Conservation (phyloP, 192 early-diverging fungal species). For the Neocallimastix lanati region DNA sequence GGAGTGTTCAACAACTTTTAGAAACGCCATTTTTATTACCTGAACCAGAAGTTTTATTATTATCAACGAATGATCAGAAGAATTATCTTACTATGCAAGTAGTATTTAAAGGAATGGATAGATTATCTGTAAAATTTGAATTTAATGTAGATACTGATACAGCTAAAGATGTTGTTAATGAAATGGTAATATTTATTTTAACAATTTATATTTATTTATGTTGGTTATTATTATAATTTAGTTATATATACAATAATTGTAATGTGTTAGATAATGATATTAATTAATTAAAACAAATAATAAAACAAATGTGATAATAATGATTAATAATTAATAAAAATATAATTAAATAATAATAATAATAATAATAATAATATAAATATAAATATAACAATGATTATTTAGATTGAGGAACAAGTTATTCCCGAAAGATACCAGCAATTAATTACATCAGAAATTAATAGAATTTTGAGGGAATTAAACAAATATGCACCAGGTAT, state of each 20-base stretch:
- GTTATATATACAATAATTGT: too few relatives aligned
- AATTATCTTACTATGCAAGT: constrained; percentile 52
- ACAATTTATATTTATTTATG: too few relatives aligned
- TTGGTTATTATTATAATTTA: too few relatives aligned
- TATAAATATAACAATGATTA: too few relatives aligned
- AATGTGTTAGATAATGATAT: too few relatives aligned
- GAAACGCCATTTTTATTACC: constrained; percentile 48
- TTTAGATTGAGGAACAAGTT: constrained; percentile 66
- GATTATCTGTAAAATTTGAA: constrained; percentile 63
- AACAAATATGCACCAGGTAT: constrained; percentile 20
- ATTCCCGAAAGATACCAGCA: constrained; percentile 51
- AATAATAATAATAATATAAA: too few relatives aligned
- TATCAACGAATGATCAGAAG: constrained; percentile 34
- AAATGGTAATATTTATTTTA: constrained; percentile 52
- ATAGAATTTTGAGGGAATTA: constrained; percentile 59
- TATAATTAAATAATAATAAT: too few relatives aligned
- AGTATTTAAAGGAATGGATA: constrained; percentile 58
- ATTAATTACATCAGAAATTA: constrained; percentile 64
- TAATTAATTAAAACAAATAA: too few relatives aligned
- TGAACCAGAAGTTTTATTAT: constrained; percentile 57
- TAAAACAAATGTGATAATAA: too few relatives aligned
- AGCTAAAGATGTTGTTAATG: constrained; percentile 57
- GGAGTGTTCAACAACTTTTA: constrained; percentile 48
- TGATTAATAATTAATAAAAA: too few relatives aligned
- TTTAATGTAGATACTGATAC: constrained; percentile 66